phyloP scores from a whole-genome alignment of 306 rosid species.

The Trifolium subterraneum region DNA sequence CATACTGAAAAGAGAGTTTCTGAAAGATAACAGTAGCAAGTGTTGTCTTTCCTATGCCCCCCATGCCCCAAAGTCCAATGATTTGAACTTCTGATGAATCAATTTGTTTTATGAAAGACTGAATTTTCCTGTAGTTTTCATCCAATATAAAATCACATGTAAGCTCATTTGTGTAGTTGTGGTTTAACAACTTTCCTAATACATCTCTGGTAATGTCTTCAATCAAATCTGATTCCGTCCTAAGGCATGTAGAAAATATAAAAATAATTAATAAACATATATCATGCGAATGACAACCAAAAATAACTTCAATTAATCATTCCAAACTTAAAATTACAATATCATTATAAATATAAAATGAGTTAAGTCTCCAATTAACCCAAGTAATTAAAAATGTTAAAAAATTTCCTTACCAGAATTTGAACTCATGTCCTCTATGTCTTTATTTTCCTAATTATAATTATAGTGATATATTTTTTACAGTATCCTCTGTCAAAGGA shows the following conservation, averaged over 20 bases:
- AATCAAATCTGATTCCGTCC: conserved; percentile 7
- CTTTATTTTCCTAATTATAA: too few species aligned
- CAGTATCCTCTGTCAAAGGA: too few species aligned
- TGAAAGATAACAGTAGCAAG: conserved; percentile 31
- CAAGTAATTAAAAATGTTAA: too few species aligned
- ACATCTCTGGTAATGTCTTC: neutral
- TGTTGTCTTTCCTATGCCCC: conserved; percentile 43
- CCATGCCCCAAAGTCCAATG: conserved; percentile 46
- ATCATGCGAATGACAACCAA: too few species aligned
- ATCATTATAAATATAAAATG: too few species aligned
- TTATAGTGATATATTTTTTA: too few species aligned
- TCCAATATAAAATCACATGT: neutral
- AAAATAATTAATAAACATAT: neutral
- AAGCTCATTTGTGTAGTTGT: neutral
- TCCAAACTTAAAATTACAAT: too few species aligned
- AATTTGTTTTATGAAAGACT: neutral
- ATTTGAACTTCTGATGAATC: neutral
- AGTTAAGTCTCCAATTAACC: too few species aligned
- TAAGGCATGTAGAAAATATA: neutral
- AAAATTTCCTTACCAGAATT: too few species aligned
- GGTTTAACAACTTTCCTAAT: neutral
- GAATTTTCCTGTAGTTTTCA: neutral
- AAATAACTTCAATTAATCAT: too few species aligned
- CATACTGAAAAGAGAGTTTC: neutral
- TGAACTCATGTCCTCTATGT: too few species aligned